Percentiles rank a stretch among this genome's conserved stretches.
Evolutionary conservation across 2,329 filamentous ascomycete genomes (phyloP).

Genomic region (Alternaria sp.): DNA sequence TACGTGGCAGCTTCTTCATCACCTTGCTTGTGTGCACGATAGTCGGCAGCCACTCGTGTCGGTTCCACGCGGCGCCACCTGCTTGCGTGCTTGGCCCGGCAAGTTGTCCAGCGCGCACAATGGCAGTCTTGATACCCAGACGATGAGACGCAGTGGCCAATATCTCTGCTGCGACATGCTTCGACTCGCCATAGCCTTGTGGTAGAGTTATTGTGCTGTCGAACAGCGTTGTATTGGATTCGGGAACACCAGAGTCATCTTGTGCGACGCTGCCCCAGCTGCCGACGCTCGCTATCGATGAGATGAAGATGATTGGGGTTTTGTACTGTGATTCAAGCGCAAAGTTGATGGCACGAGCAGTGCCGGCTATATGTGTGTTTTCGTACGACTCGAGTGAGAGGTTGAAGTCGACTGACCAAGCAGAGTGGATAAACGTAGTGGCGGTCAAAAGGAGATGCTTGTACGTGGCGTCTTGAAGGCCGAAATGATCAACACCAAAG

Average conservation of each 20-base stretch:
- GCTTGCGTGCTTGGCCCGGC: conserved; percentile 33
- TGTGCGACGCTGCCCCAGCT: conserved; percentile 12
- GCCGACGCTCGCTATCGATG: conserved; percentile 48
- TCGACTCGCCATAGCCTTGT: conserved; percentile 52
- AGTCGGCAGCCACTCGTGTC: conserved; percentile 40
- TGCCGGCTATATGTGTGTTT: conserved; percentile 20
- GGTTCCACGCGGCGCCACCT: conserved; percentile 35
- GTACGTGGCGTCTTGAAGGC: conserved; percentile 43
- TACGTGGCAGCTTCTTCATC: conserved; percentile 33
- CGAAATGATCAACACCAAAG: conserved; percentile 43
- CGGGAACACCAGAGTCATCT: conserved; percentile 14
- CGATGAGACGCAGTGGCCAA: conserved; percentile 40
- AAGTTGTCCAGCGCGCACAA: conserved; percentile 44
- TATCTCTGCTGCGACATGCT: conserved; percentile 48
- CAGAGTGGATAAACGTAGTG: conserved; percentile 60
- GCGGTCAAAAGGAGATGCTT: conserved; percentile 31
- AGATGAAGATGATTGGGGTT: conserved; percentile 50
- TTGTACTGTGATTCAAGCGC: conserved; percentile 5
- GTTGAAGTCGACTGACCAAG: conserved; percentile 66
- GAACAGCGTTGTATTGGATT: conserved; percentile 33
- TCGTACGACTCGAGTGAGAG: conserved; percentile 29
- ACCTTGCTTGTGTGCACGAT: conserved; percentile 31
- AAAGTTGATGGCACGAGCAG: conserved; percentile 20
- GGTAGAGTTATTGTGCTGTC: conserved; percentile 41
- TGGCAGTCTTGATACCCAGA: conserved; percentile 31